Evolutionary conservation across 495 filamentous ascomycete species (phyloP).

Genomic region (Stereocaulon alpinum): DNA sequence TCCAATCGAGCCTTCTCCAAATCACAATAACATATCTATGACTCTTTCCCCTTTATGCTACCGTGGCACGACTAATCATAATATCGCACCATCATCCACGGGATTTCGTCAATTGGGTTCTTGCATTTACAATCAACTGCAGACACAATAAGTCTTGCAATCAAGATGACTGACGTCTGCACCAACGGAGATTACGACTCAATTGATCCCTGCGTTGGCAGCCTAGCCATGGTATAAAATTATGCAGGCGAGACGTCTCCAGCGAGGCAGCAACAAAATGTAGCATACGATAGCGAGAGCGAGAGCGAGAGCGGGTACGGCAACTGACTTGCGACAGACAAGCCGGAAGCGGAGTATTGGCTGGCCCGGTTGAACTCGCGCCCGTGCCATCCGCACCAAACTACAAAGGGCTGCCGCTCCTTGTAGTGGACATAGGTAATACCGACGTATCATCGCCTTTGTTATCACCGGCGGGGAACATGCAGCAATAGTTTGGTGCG

Average conservation of each 20-base stretch:
- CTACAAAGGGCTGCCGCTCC: background rate
- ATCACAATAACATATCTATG: background rate
- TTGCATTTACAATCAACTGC: background rate
- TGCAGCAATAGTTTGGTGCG: background rate
- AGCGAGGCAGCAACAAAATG: background rate
- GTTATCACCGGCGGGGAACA: background rate
- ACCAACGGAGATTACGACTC: background rate
- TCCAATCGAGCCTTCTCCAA: background rate
- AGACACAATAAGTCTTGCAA: background rate
- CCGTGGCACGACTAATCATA: background rate
- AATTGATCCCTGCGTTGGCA: background rate
- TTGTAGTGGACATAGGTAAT: background rate
- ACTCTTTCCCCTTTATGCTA: background rate
- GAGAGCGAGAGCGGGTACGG: background rate
- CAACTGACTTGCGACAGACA: background rate
- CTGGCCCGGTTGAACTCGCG: too few species aligned
- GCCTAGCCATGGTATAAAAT: background rate
- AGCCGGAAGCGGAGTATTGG: background rate
- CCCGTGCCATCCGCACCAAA: background rate
- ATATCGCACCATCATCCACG: background rate
- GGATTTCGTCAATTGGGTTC: background rate
- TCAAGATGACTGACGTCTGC: background rate
- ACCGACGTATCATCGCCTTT: background rate
- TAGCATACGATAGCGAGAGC: background rate
- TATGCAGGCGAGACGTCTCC: background rate